Evolutionary conservation across 108 stramenopile genomes (phyloP).

Genomic region (Aurantiochytrium sp.): DNA sequence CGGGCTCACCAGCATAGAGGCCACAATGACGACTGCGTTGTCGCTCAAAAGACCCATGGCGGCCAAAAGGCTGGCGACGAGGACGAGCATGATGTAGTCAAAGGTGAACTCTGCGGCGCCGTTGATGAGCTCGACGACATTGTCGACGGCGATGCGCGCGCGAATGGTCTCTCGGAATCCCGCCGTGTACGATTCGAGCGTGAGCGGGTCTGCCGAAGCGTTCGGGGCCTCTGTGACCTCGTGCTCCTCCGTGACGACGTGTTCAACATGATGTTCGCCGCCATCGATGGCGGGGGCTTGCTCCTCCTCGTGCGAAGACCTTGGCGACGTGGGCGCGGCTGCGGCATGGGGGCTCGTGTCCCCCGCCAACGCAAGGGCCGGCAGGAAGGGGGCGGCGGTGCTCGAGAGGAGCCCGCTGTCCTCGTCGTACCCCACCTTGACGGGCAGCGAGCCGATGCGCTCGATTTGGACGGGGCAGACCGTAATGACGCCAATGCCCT

Average conservation of each 20-base stretch:
- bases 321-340: too few species aligned
- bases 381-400: too few species aligned
- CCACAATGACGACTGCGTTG: conserved; percentile 70
- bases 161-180: neutral
- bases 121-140: conserved; percentile 63
- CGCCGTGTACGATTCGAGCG: neutral
- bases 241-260: neutral
- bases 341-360: too few species aligned
- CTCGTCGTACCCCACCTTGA: neutral
- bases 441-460: neutral
- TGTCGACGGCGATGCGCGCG: conserved; percentile 45
- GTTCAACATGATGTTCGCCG: neutral
- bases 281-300: too few species aligned
- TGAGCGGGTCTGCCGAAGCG: neutral
- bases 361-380: too few species aligned
- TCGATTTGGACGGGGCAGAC: neutral
- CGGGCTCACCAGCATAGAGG: conserved; percentile 76
- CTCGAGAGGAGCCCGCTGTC: too few species aligned
- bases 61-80: conserved; percentile 68
- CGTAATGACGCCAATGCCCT: neutral
- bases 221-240: neutral
- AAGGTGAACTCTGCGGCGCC: conserved; percentile 52
- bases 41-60: conserved; percentile 71
- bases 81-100: conserved; percentile 54
- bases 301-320: too few species aligned